Base-by-base conservation (phyloP, 2,329 filamentous ascomycete species). In the Cordyceps tenuipes region DNA sequence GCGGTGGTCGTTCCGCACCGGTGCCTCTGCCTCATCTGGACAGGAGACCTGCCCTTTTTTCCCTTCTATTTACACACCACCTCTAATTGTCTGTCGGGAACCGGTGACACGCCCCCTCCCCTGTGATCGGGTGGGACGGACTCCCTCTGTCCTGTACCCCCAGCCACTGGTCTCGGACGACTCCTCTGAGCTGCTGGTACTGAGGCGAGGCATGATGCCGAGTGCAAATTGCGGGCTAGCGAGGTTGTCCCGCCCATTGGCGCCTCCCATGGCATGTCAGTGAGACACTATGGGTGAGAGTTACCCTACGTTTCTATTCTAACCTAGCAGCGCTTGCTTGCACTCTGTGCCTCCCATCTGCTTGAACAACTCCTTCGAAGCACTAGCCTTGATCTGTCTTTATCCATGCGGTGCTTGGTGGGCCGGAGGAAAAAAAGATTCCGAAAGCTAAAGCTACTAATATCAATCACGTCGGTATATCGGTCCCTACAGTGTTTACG, bases 41-140 rank as follows among this genome's bases (percentile, higher is more conserved):
- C 39, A 56, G 21, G 26, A 36, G 31, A 8, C 15, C 43, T 53
- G 23, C 23, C 17, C 8, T 3, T 41, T 34, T 31, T 57, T 46
- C 47, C 29, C 47, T 26, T 39, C 47, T 31, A 39, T n/a, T 23
- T 44, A 47, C 56, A 58, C 56, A 29, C 56, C 43, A 36, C 13
- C n/a, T 19, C 43, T n/a, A 46, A 2, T 19, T 21, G 17, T 5
- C 43, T 19, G 54, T 48, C 17, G 43, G 56, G 44, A 58, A 47
- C 47, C 56, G 56, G 47, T 58, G 47, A 12, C 56, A 58, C 56
- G 47, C 56, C 56, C 56, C 56, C 21, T 36, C 34, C 34, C 55
- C 55, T 46, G 31, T 49, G 44, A 46, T 29, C 34, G 8, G 13
- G 12, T 8, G 12, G 41, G 17, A 39, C 15, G 26, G 34, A 36